These are phyloP conservation scores for Dichomitus squalens DNA, from an alignment of 1,284 basidiomycete species.

Conservation along the genomic window DNA sequence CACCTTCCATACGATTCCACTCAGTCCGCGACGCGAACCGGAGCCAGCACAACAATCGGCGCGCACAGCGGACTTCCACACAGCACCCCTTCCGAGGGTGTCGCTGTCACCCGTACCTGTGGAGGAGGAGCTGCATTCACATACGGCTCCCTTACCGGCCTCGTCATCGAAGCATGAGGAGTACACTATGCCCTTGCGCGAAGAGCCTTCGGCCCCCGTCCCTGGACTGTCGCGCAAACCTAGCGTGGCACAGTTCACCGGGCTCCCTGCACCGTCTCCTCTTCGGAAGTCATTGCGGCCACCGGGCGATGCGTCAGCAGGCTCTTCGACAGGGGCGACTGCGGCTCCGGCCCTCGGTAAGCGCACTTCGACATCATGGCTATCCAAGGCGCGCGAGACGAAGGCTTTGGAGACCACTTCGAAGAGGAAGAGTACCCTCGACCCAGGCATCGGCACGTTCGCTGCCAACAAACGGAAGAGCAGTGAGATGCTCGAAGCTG, in stretches of 20 bases:
- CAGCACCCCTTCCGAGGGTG: slow-evolving; percentile 19
- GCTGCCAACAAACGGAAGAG: slow-evolving; percentile 63
- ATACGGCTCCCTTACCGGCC: slow-evolving; percentile 35
- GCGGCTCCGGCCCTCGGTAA: slow-evolving; percentile 50
- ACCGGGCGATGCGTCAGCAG: slow-evolving; percentile 46
- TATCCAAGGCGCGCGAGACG: slow-evolving; percentile 73
- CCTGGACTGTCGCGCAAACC: slow-evolving; percentile 35
- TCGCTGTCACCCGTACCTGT: slow-evolving; percentile 16
- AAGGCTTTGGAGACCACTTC: slow-evolving; percentile 64
- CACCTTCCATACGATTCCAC: slow-evolving; percentile 41
- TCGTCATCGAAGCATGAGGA: slow-evolving; percentile 22
- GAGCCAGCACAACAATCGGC: slow-evolving; percentile 2
- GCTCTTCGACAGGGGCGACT: slow-evolving; percentile 41
- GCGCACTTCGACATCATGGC: slow-evolving; percentile 65
- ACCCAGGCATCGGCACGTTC: slow-evolving; percentile 6
- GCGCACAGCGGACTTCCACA: slow-evolving; percentile 15
- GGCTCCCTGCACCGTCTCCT: slow-evolving; percentile 65
- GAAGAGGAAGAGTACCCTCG: slow-evolving; percentile 41
- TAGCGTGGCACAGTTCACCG: slow-evolving; percentile 48
- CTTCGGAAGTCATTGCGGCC: slow-evolving; percentile 66
- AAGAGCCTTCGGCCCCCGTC: slow-evolving; percentile 22
- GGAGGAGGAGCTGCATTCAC: slow-evolving; percentile 15
- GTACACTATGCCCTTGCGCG: slow-evolving; percentile 31
- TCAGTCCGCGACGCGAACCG: slow-evolving; percentile 31
- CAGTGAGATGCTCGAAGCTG: slow-evolving; percentile 48